Evolutionary conservation across 2,329 filamentous ascomycete species (phyloP).

Genomic region (Hypoxylon sp.): DNA sequence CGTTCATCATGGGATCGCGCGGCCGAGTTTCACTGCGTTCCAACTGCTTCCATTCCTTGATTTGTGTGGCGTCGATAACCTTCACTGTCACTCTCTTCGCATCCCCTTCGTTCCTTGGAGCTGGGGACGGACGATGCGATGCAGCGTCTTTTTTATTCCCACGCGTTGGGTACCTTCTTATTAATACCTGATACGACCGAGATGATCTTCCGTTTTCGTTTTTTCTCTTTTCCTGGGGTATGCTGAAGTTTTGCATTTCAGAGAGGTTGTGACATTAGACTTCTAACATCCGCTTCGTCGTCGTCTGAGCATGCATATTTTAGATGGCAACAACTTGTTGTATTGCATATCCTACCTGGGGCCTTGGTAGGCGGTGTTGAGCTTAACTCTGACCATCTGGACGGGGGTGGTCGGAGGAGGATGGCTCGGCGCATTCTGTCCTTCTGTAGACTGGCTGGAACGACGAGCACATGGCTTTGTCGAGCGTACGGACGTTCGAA

Average conservation of each 20-base stretch:
- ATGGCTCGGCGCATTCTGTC: constrained; percentile 48
- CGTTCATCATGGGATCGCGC: constrained; percentile 17
- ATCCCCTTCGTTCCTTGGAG: constrained; percentile 15
- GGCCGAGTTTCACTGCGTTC: constrained; percentile 23
- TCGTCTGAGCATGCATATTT: constrained; percentile 30
- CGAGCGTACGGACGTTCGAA: constrained; percentile 17
- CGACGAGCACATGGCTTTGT: constrained; percentile 18
- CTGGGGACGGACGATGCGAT: constrained; percentile 9
- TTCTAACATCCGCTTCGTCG: constrained; percentile 34
- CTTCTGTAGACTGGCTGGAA: constrained; percentile 25
- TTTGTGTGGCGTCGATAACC: neutral
- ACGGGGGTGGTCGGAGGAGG: constrained; percentile 46
- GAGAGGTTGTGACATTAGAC: constrained; percentile 33
- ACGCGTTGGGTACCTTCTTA: constrained; percentile 8
- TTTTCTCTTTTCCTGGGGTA: constrained; percentile 8
- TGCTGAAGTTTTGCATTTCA: constrained; percentile 15
- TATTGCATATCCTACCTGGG: constrained; percentile 46
- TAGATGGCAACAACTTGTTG: constrained; percentile 27
- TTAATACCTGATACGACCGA: constrained; percentile 34
- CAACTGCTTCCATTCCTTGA: constrained; percentile 26
- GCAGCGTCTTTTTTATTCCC: constrained; percentile 8
- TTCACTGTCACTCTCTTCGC: constrained; percentile 23
- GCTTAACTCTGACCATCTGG: constrained; percentile 47
- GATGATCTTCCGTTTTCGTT: constrained; percentile 15
- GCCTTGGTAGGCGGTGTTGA: constrained; percentile 45